Percentiles rank a stretch among this genome's conserved stretches.
phyloP scores from a whole-genome alignment of 768 basidiomycete species.

The Cyclocybe aegerita region DNA sequence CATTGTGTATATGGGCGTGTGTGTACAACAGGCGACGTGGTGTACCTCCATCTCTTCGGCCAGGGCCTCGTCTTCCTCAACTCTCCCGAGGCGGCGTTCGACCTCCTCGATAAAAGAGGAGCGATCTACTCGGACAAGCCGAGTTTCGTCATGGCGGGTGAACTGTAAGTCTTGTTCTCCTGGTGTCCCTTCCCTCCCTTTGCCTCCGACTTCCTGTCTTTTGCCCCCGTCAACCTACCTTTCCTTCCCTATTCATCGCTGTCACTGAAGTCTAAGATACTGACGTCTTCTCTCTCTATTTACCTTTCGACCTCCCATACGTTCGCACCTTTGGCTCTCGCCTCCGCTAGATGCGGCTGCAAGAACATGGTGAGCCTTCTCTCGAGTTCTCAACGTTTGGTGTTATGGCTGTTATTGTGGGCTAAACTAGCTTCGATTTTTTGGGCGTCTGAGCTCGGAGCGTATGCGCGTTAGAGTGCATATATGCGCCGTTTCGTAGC shows the following conservation, averaged over 20 bases:
- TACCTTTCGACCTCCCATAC: not conserved
- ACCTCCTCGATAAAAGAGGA: slow-evolving; percentile 46
- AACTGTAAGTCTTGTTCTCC: slow-evolving; percentile 10
- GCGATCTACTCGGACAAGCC: slow-evolving; percentile 43
- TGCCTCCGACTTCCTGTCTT: too few species aligned
- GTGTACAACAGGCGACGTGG: not conserved
- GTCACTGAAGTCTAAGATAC: not conserved
- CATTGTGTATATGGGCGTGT: not conserved
- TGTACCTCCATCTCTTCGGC: too few species aligned
- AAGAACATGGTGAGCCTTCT: slow-evolving; percentile 50
- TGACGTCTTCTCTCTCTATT: too few species aligned
- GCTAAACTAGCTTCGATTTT: not conserved
- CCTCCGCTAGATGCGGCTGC: slow-evolving; percentile 44
- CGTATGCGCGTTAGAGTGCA: too few species aligned
- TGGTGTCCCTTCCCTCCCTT: not conserved
- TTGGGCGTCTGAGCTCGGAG: slow-evolving; percentile 1
- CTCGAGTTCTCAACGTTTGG: too few species aligned
- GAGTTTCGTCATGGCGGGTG: slow-evolving; percentile 13
- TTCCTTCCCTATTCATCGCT: not conserved
- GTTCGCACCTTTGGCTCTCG: too few species aligned
- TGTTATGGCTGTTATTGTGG: not conserved
- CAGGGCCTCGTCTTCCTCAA: slow-evolving; percentile 28
- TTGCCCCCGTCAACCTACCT: too few species aligned
- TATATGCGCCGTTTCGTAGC: too few species aligned
- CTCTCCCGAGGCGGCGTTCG: slow-evolving; percentile 27